These are phyloP conservation scores for Ceratobasidium sp. DNA, from an alignment of 1,284 basidiomycete genomes.

Conservation along the genomic window DNA sequence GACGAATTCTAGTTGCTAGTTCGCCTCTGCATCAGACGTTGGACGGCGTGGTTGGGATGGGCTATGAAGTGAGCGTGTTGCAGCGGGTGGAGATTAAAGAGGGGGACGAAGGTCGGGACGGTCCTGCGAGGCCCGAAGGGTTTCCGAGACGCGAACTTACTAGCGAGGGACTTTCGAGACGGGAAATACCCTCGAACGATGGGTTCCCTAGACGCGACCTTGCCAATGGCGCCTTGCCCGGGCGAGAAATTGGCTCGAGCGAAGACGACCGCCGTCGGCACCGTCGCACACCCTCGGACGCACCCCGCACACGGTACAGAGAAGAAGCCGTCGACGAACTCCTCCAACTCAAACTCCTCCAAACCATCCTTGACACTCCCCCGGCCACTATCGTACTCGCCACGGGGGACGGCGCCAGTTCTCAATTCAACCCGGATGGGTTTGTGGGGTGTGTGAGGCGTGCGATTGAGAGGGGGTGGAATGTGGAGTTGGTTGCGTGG, in stretches of 20 bases:
- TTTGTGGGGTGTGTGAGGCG: conserved; percentile 83
- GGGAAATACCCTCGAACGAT: no score
- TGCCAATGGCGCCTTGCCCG: conserved; percentile 43
- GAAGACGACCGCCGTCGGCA: conserved; percentile 22
- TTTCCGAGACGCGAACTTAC: no score
- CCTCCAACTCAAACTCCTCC: conserved; percentile 83
- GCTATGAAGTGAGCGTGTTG: conserved; percentile 80
- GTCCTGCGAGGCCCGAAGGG: no score
- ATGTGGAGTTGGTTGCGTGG: conserved; percentile 86
- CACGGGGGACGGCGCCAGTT: conserved; percentile 87
- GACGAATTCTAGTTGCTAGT: conserved; percentile 78
- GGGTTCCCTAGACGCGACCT: no score
- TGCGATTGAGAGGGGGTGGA: conserved; percentile 84
- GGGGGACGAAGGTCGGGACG: conserved; percentile 35
- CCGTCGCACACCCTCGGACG: conserved; percentile 25
- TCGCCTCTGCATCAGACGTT: conserved; percentile 82
- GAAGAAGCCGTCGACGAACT: conserved; percentile 90
- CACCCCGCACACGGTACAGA: conserved; percentile 60
- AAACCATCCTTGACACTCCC: conserved; percentile 70
- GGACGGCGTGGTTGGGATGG: conserved; percentile 72
- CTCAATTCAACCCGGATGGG: conserved; percentile 87
- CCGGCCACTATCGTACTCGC: conserved; percentile 83
- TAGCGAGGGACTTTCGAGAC: no score
- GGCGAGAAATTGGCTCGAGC: conserved; percentile 36
- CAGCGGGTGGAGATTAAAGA: conserved; percentile 74